phyloP scores from a whole-genome alignment of 306 rosid genomes.

The Cucumis melo region DNA sequence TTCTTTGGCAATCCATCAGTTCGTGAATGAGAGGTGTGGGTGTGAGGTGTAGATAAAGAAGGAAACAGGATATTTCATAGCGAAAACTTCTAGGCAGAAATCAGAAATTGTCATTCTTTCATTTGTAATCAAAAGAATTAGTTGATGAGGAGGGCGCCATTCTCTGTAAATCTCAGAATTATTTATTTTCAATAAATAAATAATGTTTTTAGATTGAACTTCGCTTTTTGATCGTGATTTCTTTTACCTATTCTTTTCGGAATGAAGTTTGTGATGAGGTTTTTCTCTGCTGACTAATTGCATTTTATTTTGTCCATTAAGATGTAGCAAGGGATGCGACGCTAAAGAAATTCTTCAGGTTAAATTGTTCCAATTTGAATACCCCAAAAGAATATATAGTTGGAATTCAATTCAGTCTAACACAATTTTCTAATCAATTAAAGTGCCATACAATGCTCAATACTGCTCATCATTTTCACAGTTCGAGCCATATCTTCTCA shows the following conservation, averaged over 20 bases:
- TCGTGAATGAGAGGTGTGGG: slow-evolving; percentile 1
- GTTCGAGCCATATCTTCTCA: slow-evolving; percentile 25
- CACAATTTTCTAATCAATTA: neutral
- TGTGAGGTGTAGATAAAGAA: slow-evolving; percentile 39
- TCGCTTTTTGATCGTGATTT: neutral
- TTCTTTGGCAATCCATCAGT: slow-evolving; percentile 4
- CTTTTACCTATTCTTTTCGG: neutral
- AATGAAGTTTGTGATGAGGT: neutral
- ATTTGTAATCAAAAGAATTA: slow-evolving; percentile 36
- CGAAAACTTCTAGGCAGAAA: slow-evolving; percentile 26
- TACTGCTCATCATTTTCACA: slow-evolving; percentile 5
- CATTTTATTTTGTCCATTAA: neutral
- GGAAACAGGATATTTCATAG: slow-evolving; percentile 15
- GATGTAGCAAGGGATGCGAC: neutral
- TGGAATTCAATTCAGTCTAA: neutral
- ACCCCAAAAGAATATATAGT: neutral
- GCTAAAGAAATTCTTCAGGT: neutral
- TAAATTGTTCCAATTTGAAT: neutral
- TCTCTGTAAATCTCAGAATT: slow-evolving; percentile 12
- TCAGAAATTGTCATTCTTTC: slow-evolving; percentile 58
- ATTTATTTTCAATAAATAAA: neutral
- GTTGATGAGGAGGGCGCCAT: slow-evolving; percentile 3
- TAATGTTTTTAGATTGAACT: neutral
- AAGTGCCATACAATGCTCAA: neutral
- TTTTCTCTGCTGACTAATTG: neutral